Evolutionary conservation across 208 protist genomes (phyloP), one percentile per base, ranked within the genome.

Genomic region (Crithidia brevicula): DNA sequence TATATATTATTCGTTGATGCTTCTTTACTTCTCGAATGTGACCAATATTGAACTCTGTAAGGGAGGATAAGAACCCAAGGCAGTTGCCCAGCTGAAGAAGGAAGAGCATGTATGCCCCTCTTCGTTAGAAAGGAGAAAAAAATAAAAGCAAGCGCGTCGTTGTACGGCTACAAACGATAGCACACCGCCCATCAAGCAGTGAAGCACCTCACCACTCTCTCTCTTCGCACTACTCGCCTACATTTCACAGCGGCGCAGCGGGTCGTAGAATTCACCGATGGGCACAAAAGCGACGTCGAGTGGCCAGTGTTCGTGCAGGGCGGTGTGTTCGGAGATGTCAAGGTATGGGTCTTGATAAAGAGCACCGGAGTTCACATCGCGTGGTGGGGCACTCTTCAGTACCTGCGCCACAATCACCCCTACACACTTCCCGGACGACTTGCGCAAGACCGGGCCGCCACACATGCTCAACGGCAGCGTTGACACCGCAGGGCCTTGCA

Each of bases 401-500:
- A 88, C 81, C 25, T 79, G 79, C n/a, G 91, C 91, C 10, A 85
- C 91, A 30, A 90, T 74, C 33, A 94, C 88, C n/a, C 91, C 91
- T n/a, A 96, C 91, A 47, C 83, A 91, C 67, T 86, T 89, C 22
- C 91, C 88, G 23, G 66, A 82, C 38, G 77, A 81, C 49, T 81
- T 85, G n/a, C 91, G 79, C 36, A 96, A 50, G 6, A 96, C 91
- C n/a, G 91, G 88, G 4, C 88, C 91, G 15, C 91, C 91, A 45
- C 86, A 94, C 82, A 96, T 92, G 60, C 88, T 92, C 36, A 93
- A 63, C 36, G 72, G 66, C 23, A 94, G 73, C 46, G 74, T 60
- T 16, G 66, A 62, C 46, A 65, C 57, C 36, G 20, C 46, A 3
- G 58, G 30, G 15, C n/a, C 6, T 27, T 43, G 23, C 3, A 30